Conservation (phyloP, 805 yeast genomes). For the Candida dajiaensis region DNA sequence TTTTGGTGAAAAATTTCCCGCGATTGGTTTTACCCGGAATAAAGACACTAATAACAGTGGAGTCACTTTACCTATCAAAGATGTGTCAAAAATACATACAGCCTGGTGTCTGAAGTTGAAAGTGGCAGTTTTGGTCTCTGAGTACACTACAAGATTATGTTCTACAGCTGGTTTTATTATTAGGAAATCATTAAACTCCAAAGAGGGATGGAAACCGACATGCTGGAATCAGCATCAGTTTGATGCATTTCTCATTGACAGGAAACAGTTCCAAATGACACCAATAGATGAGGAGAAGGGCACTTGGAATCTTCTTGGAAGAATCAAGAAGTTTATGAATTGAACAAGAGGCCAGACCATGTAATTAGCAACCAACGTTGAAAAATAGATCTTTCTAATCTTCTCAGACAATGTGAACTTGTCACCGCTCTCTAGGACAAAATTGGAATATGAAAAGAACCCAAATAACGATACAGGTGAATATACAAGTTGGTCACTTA, state of each 20-base stretch:
- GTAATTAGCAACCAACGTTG: slow-evolving; percentile 62
- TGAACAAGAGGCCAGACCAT: slow-evolving; percentile 83
- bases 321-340: slow-evolving; percentile 61
- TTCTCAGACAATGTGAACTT: slow-evolving; percentile 57
- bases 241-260: slow-evolving; percentile 71
- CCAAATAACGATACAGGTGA: slow-evolving; percentile 80
- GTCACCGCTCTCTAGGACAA: slow-evolving; percentile 71
- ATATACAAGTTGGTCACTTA: slow-evolving; percentile 84
- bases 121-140: too few relatives aligned
- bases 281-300: slow-evolving; percentile 88
- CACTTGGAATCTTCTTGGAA: slow-evolving; percentile 74
- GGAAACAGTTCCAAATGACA: slow-evolving; percentile 90
- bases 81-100: too few relatives aligned
- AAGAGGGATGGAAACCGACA: neutral
- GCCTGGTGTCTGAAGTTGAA: too few relatives aligned
- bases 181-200: neutral
- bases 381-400: slow-evolving; percentile 57
- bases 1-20: neutral
- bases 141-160: too few relatives aligned
- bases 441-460: slow-evolving; percentile 80
- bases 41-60: neutral
- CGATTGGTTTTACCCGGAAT: neutral
- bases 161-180: too few relatives aligned
- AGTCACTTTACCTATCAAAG: too few relatives aligned
- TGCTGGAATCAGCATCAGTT: slow-evolving; percentile 6